Evolutionary conservation across 2,329 filamentous ascomycete genomes (phyloP).

Genomic region (Geosmithia morbida): DNA sequence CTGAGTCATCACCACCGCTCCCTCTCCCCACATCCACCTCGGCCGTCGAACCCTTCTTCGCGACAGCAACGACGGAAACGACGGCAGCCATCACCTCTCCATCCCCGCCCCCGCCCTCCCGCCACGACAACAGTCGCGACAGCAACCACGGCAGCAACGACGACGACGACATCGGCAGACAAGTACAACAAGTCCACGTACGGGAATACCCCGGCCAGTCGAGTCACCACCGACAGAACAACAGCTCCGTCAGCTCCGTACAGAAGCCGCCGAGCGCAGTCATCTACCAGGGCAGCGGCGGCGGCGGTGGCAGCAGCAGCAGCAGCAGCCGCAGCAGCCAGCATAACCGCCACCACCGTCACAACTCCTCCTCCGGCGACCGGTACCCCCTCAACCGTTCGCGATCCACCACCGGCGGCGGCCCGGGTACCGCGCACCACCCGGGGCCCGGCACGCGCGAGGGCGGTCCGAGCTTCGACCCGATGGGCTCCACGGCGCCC

Average conservation of each 20-base stretch:
- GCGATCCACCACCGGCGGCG: constrained; percentile 12
- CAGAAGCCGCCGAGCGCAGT: constrained; percentile 38
- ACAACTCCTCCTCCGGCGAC: neutral
- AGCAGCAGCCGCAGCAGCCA: no score
- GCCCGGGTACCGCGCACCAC: no score
- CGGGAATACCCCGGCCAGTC: neutral
- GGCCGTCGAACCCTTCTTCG: no score
- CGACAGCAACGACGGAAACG: constrained; percentile 1
- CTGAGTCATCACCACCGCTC: no score
- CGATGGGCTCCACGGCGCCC: constrained; percentile 25
- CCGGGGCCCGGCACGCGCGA: neutral
- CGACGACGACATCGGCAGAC: neutral
- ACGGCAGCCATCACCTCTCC: neutral
- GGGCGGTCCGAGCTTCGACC: constrained; percentile 20
- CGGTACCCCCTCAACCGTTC: constrained; percentile 5
- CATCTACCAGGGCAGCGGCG: constrained; percentile 25
- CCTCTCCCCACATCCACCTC: no score
- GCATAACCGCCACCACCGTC: constrained; percentile 9
- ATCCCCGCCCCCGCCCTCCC: no score
- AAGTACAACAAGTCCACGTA: neutral
- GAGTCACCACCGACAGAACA: constrained; percentile 12
- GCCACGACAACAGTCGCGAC: no score
- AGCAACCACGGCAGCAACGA: no score
- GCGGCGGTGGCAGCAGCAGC: constrained; percentile 1
- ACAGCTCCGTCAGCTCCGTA: constrained; percentile 16